These are phyloP conservation scores for Candida palmyrensis DNA, from an alignment of 805 yeast genomes.

Conservation along the genomic window DNA sequence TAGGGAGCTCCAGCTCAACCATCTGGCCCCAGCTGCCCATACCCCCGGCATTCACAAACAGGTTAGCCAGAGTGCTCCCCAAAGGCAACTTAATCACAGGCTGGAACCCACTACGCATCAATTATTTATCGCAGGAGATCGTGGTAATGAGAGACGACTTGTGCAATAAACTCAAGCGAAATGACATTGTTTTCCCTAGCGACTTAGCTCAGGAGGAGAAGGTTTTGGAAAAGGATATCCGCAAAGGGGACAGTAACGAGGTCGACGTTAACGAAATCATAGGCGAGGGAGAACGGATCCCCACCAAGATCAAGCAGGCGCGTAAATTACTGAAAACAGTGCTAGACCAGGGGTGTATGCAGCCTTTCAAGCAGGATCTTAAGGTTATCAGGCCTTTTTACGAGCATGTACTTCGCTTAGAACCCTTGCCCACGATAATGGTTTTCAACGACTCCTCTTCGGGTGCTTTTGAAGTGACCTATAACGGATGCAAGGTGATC, in stretches of 20 bases:
- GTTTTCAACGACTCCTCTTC: slow-evolving; percentile 68
- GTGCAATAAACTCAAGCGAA: slow-evolving; percentile 64
- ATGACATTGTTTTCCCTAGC: slow-evolving; percentile 53
- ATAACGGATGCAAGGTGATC: slow-evolving; percentile 75
- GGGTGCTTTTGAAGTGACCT: slow-evolving; percentile 67
- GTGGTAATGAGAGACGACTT: slow-evolving; percentile 69
- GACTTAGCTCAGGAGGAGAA: slow-evolving; percentile 25
- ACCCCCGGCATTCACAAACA: slow-evolving; percentile 65
- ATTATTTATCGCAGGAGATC: slow-evolving; percentile 80
- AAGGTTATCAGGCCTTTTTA: slow-evolving; percentile 67
- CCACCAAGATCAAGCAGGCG: slow-evolving; percentile 52
- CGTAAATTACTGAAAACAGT: slow-evolving; percentile 73
- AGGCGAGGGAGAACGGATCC: slow-evolving; percentile 18
- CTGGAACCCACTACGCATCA: slow-evolving; percentile 79
- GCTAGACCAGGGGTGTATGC: slow-evolving; percentile 80
- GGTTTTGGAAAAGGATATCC: slow-evolving; percentile 15
- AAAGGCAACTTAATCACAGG: slow-evolving; percentile 25
- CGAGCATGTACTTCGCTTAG: slow-evolving; percentile 63
- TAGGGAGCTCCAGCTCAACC: slow-evolving; percentile 43
- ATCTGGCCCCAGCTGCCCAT: slow-evolving; percentile 61
- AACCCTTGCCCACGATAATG: slow-evolving; percentile 68
- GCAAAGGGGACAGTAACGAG: slow-evolving; percentile 16
- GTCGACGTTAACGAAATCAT: slow-evolving; percentile 11
- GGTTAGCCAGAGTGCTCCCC: slow-evolving; percentile 48
- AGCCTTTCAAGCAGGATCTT: slow-evolving; percentile 64